Percentiles rank a stretch among this genome's conserved stretches.
These are phyloP conservation scores for Magnusiomyces suaveolens DNA, from an alignment of 1,139 yeast genomes.

Conservation along the genomic window DNA sequence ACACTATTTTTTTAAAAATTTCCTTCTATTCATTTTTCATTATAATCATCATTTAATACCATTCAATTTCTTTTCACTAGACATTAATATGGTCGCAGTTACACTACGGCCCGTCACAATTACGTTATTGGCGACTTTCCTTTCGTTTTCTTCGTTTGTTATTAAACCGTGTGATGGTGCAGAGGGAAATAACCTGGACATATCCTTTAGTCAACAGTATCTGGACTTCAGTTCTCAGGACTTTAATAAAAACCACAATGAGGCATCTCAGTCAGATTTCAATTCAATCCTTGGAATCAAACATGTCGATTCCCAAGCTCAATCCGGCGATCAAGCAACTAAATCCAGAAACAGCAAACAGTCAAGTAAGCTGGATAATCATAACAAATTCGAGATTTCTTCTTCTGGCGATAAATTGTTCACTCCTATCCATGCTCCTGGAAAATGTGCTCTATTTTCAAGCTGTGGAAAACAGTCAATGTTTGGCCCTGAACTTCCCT, in stretches of 20 bases:
- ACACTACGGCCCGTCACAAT: neutral
- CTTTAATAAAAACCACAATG: neutral
- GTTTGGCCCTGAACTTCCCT: conserved; percentile 74
- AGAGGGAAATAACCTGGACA: neutral
- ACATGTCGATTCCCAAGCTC: too few relatives aligned
- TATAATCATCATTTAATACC: neutral
- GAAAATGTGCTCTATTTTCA: conserved; percentile 40
- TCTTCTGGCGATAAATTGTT: neutral
- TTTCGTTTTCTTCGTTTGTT: neutral
- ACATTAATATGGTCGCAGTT: neutral
- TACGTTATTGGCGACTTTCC: neutral
- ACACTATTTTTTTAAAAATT: neutral
- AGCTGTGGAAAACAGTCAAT: conserved; percentile 70
- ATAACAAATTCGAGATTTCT: neutral
- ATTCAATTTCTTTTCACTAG: neutral
- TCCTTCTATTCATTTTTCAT: neutral
- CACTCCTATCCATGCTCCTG: conserved; percentile 28
- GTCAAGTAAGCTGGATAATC: too few relatives aligned
- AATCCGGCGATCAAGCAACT: too few relatives aligned
- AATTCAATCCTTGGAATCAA: neutral
- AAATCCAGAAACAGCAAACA: neutral
- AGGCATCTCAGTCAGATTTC: neutral
- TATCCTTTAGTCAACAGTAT: neutral
- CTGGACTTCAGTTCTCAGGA: neutral
- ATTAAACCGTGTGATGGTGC: neutral